Percentiles rank a stretch among this genome's conserved stretches.
These are phyloP conservation scores for Hemisphaericaspora xylanilytica DNA, from an alignment of 1,139 yeast genomes.

Conservation along the genomic window DNA sequence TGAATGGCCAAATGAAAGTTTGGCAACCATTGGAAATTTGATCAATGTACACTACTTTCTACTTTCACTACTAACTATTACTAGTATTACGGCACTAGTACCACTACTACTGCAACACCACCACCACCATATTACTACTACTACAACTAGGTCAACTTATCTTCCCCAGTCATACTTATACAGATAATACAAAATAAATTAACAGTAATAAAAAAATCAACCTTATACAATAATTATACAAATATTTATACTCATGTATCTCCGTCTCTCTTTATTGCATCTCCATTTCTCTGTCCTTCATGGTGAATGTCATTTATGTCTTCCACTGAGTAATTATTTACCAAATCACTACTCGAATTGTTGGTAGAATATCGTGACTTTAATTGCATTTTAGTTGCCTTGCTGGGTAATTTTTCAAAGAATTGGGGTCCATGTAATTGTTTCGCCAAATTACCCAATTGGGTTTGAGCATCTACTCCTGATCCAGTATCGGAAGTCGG, in stretches of 20 bases:
- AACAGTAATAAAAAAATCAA: not conserved
- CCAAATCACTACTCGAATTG: slow-evolving; percentile 25
- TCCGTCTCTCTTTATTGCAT: not conserved
- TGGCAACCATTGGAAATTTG: no score
- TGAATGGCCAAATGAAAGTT: not conserved
- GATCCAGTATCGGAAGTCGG: not conserved
- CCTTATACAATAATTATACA: not conserved
- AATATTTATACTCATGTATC: not conserved
- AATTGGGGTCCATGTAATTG: slow-evolving; percentile 36
- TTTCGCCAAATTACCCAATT: slow-evolving; percentile 40
- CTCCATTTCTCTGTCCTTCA: no score
- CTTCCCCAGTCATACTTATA: no score
- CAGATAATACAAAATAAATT: no score
- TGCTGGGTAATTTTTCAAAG: slow-evolving; percentile 40
- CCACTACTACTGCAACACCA: no score
- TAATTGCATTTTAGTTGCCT: slow-evolving; percentile 25
- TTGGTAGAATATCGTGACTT: slow-evolving; percentile 16
- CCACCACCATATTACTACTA: no score
- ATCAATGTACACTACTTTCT: no score
- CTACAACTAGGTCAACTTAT: no score
- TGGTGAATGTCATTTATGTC: slow-evolving; percentile 3
- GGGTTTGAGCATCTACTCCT: not conserved
- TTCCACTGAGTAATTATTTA: slow-evolving; percentile 18
- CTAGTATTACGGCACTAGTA: no score
- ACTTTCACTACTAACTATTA: no score